Evolutionary conservation across 176 grass and related monocot genomes (phyloP).

Genomic region (Miscanthus lutarioriparius): DNA sequence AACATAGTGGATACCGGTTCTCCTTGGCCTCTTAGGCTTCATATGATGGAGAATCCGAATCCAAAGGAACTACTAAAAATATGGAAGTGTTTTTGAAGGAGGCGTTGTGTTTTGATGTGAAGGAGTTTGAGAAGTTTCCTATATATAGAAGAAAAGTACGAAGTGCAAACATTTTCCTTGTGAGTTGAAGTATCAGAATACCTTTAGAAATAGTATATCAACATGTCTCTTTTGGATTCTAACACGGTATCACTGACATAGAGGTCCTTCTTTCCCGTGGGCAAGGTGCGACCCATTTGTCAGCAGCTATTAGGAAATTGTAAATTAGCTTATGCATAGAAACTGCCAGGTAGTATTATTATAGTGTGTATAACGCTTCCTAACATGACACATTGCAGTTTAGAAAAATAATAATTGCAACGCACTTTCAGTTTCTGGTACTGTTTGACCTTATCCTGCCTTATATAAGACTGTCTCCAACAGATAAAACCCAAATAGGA

Average conservation of each 20-base stretch:
- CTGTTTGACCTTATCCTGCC: neutral
- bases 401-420: neutral
- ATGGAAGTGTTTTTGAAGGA: neutral
- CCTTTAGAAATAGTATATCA: neutral
- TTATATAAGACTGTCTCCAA: neutral
- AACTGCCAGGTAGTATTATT: neutral
- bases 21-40: neutral
- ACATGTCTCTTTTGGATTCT: too few relatives aligned
- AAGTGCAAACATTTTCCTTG: neutral
- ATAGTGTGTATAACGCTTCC: neutral
- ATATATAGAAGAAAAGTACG: neutral
- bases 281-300: neutral
- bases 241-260: neutral
- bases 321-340: neutral
- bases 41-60: neutral
- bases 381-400: neutral
- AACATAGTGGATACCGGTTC: neutral
- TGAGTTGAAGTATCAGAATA: neutral
- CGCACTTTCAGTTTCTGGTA: neutral
- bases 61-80: neutral
- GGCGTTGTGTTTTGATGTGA: neutral
- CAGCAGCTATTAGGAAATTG: neutral
- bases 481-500: too few relatives aligned
- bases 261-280: neutral
- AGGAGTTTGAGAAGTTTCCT: neutral